A percentile compares a stretch with the other conserved stretches of the same genome.
These are phyloP conservation scores for Venturia pyrina DNA, from an alignment of 2,329 filamentous ascomycete species.

Conservation along the genomic window DNA sequence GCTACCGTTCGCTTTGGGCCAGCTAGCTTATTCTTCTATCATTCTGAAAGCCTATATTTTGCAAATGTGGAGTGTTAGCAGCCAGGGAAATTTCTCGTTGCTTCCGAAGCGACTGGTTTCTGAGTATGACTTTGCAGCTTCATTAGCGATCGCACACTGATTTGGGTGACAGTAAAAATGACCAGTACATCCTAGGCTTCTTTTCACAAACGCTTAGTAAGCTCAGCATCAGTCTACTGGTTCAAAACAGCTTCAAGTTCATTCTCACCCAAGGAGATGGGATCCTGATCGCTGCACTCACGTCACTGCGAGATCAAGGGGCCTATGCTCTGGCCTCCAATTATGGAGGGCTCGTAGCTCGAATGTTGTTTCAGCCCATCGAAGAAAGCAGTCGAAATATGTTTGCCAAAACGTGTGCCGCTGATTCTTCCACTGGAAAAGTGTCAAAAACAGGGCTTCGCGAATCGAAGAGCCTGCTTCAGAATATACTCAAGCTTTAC, in stretches of 20 bases:
- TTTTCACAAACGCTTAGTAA: slow-evolving; percentile 63
- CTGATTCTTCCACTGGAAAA: slow-evolving; percentile 13
- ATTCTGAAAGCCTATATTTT: slow-evolving; percentile 61
- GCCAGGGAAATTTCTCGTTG: slow-evolving; percentile 57
- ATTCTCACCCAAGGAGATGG: slow-evolving; percentile 90
- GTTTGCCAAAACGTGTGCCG: slow-evolving; percentile 69
- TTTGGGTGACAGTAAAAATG: not conserved
- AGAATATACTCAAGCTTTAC: slow-evolving; percentile 62
- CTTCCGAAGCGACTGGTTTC: slow-evolving; percentile 37
- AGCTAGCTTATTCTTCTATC: slow-evolving; percentile 62
- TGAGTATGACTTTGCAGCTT: slow-evolving; percentile 24
- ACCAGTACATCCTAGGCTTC: slow-evolving; percentile 18
- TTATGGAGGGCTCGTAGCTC: slow-evolving; percentile 76
- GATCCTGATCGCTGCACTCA: slow-evolving; percentile 70
- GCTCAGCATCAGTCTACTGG: slow-evolving; percentile 71
- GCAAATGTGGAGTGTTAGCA: slow-evolving; percentile 49
- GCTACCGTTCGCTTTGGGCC: slow-evolving; percentile 80
- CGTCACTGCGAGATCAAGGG: slow-evolving; percentile 72
- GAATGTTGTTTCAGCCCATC: slow-evolving; percentile 86
- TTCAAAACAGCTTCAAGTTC: slow-evolving; percentile 86
- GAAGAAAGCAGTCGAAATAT: slow-evolving; percentile 88
- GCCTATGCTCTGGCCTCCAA: slow-evolving; percentile 90
- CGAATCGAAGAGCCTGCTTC: slow-evolving; percentile 43
- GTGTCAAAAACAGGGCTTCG: slow-evolving; percentile 8
- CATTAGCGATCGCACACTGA: not conserved